Evolutionary conservation across 169 alveolate species (phyloP).

Genomic region (Eimeria acervulina): DNA sequence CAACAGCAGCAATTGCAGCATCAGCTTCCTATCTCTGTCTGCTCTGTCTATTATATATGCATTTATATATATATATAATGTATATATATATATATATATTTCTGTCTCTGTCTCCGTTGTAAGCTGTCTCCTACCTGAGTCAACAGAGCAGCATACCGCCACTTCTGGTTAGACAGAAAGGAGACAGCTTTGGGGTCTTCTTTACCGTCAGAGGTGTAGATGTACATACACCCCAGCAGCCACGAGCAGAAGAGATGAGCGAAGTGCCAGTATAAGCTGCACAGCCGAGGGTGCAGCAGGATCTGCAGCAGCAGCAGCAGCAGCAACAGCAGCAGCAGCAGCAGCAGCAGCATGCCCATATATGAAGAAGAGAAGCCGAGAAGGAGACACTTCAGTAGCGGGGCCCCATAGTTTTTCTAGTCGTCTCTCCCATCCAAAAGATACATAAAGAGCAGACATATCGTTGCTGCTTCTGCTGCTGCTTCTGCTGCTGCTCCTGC

Average conservation of each 20-base stretch:
- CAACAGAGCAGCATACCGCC: slow-evolving; percentile 88
- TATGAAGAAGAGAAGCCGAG: slow-evolving; percentile 14
- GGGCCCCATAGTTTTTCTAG: too few relatives aligned
- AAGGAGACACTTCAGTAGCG: background rate
- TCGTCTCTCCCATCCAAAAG: too few relatives aligned
- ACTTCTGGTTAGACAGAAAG: slow-evolving; percentile 88
- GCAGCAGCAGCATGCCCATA: too few relatives aligned
- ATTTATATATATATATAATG: background rate
- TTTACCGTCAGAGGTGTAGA: slow-evolving; percentile 85
- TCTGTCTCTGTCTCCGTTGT: slow-evolving; percentile 83
- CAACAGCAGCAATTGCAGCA: background rate
- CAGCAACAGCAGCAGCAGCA: too few relatives aligned
- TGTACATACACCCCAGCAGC: slow-evolving; percentile 83
- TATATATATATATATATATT: too few relatives aligned
- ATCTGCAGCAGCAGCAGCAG: too few relatives aligned
- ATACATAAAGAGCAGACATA: too few relatives aligned
- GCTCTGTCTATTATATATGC: too few relatives aligned
- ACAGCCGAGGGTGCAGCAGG: slow-evolving; percentile 71
- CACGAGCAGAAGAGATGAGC: slow-evolving; percentile 59
- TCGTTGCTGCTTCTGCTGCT: too few relatives aligned
- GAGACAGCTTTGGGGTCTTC: slow-evolving; percentile 75
- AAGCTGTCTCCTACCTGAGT: slow-evolving; percentile 87
- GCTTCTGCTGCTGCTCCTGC: too few relatives aligned
- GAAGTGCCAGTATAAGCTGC: slow-evolving; percentile 56
- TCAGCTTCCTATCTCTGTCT: too few relatives aligned